phyloP scores from a whole-genome alignment of 768 basidiomycete species.

The Tylopilus rubrobrunneus region DNA sequence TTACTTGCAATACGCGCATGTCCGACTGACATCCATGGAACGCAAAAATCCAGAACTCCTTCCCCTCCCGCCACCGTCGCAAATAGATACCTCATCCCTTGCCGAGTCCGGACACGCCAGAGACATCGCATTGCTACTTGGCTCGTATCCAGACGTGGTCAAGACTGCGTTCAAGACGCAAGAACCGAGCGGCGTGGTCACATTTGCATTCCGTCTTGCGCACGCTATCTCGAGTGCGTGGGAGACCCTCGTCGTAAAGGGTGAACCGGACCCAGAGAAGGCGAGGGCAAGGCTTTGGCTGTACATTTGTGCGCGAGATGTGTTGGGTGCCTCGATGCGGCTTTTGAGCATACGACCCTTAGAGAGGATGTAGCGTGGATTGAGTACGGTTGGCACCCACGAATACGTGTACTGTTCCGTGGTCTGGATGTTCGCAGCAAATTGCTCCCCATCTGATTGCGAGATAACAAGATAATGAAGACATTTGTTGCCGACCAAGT shows the following conservation, averaged over 20 bases:
- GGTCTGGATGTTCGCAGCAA: too few relatives aligned
- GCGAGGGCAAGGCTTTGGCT: slow-evolving; percentile 85
- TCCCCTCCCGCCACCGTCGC: slow-evolving; percentile 65
- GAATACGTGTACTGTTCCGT: too few relatives aligned
- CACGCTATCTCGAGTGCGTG: slow-evolving; percentile 91
- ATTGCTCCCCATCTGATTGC: too few relatives aligned
- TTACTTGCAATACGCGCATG: slow-evolving; percentile 96
- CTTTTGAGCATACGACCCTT: slow-evolving; percentile 85
- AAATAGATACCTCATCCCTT: slow-evolving; percentile 68
- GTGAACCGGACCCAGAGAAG: slow-evolving; percentile 70
- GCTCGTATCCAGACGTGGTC: slow-evolving; percentile 89
- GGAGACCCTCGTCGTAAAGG: slow-evolving; percentile 86
- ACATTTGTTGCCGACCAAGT: background rate
- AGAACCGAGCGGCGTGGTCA: slow-evolving; percentile 90
- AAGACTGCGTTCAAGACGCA: slow-evolving; percentile 78
- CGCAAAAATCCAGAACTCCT: slow-evolving; percentile 89
- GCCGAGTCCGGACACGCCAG: slow-evolving; percentile 67
- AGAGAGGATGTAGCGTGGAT: slow-evolving; percentile 71
- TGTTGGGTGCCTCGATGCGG: slow-evolving; percentile 83
- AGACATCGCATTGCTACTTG: slow-evolving; percentile 83
- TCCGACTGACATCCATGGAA: slow-evolving; percentile 83
- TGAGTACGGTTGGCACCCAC: too few relatives aligned
- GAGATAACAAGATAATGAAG: background rate
- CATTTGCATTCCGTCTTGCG: slow-evolving; percentile 80
- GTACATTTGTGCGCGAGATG: slow-evolving; percentile 85